Evolutionary conservation across 495 filamentous ascomycete species (phyloP).

Genomic region (Aspergillus asperescens): DNA sequence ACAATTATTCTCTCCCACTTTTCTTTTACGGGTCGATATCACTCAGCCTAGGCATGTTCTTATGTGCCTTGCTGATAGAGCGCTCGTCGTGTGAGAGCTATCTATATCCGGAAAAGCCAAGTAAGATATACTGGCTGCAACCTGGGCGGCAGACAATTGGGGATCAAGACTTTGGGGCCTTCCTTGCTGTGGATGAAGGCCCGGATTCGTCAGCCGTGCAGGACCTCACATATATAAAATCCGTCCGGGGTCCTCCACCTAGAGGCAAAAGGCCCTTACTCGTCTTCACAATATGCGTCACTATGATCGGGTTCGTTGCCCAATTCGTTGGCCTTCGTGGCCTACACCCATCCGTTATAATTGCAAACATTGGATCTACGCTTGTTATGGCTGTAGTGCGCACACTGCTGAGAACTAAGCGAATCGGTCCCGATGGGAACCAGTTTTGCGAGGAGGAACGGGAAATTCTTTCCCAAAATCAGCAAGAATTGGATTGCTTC

Average conservation of each 20-base stretch:
- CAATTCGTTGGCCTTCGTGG: constrained; percentile 50
- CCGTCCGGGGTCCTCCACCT: constrained; percentile 16
- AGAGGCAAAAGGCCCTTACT: constrained; percentile 13
- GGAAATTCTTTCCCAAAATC: constrained; percentile 21
- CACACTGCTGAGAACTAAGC: constrained; percentile 41
- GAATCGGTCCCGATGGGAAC: constrained; percentile 32
- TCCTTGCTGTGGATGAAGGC: constrained; percentile 29
- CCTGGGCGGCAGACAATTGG: constrained; percentile 38
- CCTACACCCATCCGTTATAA: constrained; percentile 44
- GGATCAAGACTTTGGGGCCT: constrained; percentile 38
- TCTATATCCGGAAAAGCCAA: constrained; percentile 24
- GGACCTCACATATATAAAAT: constrained; percentile 32
- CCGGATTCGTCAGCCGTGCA: constrained; percentile 12
- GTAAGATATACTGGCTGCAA: constrained; percentile 42
- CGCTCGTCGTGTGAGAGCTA: constrained; percentile 31
- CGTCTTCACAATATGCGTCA: constrained; percentile 21
- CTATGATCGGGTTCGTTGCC: constrained; percentile 43
- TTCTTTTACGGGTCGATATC: constrained; percentile 32
- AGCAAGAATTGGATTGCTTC: constrained; percentile 46
- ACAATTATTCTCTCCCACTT: constrained; percentile 37
- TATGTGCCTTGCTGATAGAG: constrained; percentile 38
- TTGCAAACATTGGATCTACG: constrained; percentile 43
- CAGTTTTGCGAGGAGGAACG: constrained; percentile 21
- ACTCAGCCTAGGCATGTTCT: constrained; percentile 38
- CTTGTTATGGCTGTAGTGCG: constrained; percentile 44